A percentile compares a stretch with the other conserved stretches of the same genome.
Evolutionary conservation across 1,284 basidiomycete species (phyloP).

Genomic region (Cryptococcus sp.): DNA sequence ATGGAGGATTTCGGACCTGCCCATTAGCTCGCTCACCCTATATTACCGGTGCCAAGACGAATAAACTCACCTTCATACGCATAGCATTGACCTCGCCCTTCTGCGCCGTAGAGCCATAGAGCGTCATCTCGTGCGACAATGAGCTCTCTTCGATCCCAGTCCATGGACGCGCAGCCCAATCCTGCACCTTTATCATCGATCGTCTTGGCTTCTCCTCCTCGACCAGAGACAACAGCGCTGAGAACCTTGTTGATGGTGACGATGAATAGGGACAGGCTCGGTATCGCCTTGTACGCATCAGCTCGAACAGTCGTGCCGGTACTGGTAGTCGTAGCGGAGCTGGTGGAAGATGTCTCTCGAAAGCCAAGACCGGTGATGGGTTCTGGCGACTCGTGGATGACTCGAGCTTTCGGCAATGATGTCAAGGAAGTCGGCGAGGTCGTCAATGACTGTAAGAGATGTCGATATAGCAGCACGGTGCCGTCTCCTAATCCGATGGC

Average conservation of each 20-base stretch:
- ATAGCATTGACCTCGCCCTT: conserved; percentile 77
- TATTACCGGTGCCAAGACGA: too few relatives aligned
- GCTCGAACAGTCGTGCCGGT: conserved; percentile 5
- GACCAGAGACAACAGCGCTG: conserved; percentile 58
- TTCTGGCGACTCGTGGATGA: conserved; percentile 70
- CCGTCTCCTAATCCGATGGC: conserved; percentile 90
- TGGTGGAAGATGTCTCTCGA: conserved; percentile 57
- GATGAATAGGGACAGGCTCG: conserved; percentile 64
- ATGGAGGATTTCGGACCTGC: conserved; percentile 50
- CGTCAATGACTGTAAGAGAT: conserved; percentile 79
- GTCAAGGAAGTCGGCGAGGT: conserved; percentile 55
- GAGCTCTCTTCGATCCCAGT: conserved; percentile 64
- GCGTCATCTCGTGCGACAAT: conserved; percentile 88
- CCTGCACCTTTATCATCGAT: conserved; percentile 83
- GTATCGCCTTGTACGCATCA: too few relatives aligned
- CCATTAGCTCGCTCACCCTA: too few relatives aligned
- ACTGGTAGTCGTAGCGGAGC: conserved; percentile 1
- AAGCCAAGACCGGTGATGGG: conserved; percentile 90
- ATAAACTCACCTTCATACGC: conserved; percentile 82
- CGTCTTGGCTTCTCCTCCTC: conserved; percentile 60
- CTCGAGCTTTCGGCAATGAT: conserved; percentile 70
- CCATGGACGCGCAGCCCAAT: conserved; percentile 76
- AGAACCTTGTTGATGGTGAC: conserved; percentile 80
- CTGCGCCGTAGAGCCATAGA: conserved; percentile 76
- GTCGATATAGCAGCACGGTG: conserved; percentile 84